phyloP scores from a whole-genome alignment of 805 yeast genomes.

The Soucietia sequanensis region DNA sequence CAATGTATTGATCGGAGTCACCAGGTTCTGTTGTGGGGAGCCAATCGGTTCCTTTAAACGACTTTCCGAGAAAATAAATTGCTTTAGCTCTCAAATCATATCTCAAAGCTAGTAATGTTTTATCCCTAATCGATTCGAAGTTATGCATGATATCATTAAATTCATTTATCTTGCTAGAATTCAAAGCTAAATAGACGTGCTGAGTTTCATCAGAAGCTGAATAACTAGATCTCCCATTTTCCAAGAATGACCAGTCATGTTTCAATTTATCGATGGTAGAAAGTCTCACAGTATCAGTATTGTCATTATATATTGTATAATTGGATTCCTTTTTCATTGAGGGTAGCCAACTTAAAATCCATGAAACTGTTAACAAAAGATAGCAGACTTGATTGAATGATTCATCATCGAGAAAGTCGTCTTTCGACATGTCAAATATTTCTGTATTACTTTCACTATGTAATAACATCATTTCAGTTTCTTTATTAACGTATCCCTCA shows the following conservation, averaged over 20 bases:
- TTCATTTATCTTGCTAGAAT: conserved; percentile 23
- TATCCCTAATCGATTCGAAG: conserved; percentile 35
- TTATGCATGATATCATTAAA: conserved; percentile 36
- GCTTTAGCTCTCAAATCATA: conserved; percentile 56
- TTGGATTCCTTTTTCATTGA: conserved; percentile 44
- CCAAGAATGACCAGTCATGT: conserved; percentile 42
- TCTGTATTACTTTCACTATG: conserved; percentile 12
- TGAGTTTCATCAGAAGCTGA: conserved; percentile 17
- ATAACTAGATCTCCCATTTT: conserved; percentile 29
- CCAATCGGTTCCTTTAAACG: conserved; percentile 51
- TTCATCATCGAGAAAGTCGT: conserved; percentile 54
- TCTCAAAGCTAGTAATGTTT: conserved; percentile 48
- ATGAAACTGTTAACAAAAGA: conserved; percentile 51
- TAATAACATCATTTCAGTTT: conserved; percentile 26
- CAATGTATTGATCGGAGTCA: conserved; percentile 57
- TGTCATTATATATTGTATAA: conserved; percentile 18
- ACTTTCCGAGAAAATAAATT: conserved; percentile 49
- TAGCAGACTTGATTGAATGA: conserved; percentile 52
- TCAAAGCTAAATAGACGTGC: conserved; percentile 32
- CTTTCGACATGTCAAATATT: conserved; percentile 37
- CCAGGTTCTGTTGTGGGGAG: conserved; percentile 52
- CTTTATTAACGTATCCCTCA: conserved; percentile 17
- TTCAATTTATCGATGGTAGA: conserved; percentile 32
- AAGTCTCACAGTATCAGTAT: conserved; percentile 12
- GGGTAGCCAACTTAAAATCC: conserved; percentile 65